Percentiles rank a stretch among this genome's conserved stretches.
phyloP scores from a whole-genome alignment of 192 early-diverging fungal genomes.

The Obelidium mucronatum region DNA sequence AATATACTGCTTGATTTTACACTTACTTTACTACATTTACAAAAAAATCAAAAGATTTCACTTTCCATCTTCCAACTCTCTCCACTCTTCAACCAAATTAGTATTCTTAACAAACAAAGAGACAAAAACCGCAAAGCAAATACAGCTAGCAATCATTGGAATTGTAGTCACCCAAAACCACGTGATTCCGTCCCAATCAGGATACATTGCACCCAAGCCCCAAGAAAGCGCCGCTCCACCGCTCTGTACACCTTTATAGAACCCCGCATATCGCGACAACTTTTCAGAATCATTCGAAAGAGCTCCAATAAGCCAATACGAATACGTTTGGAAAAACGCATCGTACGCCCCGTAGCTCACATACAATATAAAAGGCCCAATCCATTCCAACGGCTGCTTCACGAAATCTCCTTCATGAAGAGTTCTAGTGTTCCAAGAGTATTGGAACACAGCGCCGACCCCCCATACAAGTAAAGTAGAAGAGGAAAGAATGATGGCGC shows the following conservation, averaged over 20 bases:
- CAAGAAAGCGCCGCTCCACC: background rate
- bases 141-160: background rate
- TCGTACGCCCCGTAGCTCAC: slow-evolving; percentile 78
- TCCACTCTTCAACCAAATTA: background rate
- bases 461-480: background rate
- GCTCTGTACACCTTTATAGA: slow-evolving; percentile 88
- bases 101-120: slow-evolving; percentile 7
- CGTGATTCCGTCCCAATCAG: background rate
- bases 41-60: background rate
- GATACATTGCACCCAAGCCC: background rate
- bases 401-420: background rate
- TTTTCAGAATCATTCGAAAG: slow-evolving; percentile 77
- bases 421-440: background rate
- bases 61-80: background rate
- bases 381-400: slow-evolving; percentile 13
- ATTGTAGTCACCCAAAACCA: slow-evolving; percentile 1
- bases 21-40: background rate
- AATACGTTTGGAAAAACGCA: slow-evolving; percentile 80
- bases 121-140: background rate
- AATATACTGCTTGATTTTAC: background rate
- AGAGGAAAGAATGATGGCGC: background rate
- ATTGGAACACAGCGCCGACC: background rate
- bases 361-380: slow-evolving; percentile 71
- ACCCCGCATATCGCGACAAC: slow-evolving; percentile 59
- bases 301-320: slow-evolving; percentile 86